Base-by-base conservation (phyloP, 2,329 filamentous ascomycete genomes). In the Hymenoscyphus occultus region DNA sequence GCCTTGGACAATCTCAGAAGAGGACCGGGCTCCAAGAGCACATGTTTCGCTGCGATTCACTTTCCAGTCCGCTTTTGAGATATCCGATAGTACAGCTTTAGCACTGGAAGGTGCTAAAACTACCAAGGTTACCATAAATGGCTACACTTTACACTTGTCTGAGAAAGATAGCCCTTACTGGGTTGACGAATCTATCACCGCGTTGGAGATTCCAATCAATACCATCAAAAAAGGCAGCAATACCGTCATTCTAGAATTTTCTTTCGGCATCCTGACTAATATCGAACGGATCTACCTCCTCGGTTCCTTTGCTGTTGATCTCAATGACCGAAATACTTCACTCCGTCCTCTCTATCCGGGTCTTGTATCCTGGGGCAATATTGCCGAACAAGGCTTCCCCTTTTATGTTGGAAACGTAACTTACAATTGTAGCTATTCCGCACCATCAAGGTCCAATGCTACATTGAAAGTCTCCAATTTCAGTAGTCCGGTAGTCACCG, bases 131-230 rank as follows among this genome's bases (percentile, higher is more conserved):
- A 60, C 35, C 2, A 39, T 76, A 12, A 74, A 75, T 22, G 64
- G 68, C 1, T 48, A 54, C 10, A 3, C 35, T 1, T 64, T 73
- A 10, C 19, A 65, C 12, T 10, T 40, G n/a, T 16, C 51, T 45
- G 60, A 10, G 7, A 19, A 58, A 1, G 39, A 56, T 2, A 45
- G 16, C 32, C 48, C 22, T 19, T 76, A 72, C 68, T 76, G 75
- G 74, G 75, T 75, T 2, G 75, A 76, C 19, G 74, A 76, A 67
- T 66, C 65, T 4, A 76, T 76, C 59, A 65, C 66, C 3, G 74
- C 70, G 5, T 42, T 75, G 5, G 32, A 59, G 0, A 63, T 76
- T 6, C 72, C 73, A 7, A 42, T 39, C 3, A 28, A 67, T 1
- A 60, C 60, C 10, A 73, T 76, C 3, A 66, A 67, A 3, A 63